These are phyloP conservation scores for Ascochyta pisi DNA, from an alignment of 2,329 filamentous ascomycete species.

Conservation along the genomic window DNA sequence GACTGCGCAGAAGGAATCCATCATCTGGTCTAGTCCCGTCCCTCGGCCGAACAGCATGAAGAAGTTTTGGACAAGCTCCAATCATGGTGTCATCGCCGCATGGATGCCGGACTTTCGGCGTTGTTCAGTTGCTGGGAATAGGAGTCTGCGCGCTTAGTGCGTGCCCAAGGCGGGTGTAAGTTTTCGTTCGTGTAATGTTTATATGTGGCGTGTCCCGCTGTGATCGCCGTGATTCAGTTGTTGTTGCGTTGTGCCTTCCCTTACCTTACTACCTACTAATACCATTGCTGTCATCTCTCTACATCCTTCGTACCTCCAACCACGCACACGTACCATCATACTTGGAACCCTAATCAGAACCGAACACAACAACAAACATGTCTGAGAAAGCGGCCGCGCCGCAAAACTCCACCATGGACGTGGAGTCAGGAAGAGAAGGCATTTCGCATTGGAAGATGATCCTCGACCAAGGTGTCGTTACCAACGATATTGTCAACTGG, in stretches of 20 bases:
- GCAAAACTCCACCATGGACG: constrained; percentile 28
- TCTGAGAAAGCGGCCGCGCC: constrained; percentile 26
- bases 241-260: constrained; percentile 8
- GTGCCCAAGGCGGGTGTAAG: background rate
- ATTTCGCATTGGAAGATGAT: constrained; percentile 49
- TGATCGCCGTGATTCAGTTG: constrained; percentile 7
- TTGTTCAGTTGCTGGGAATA: constrained; percentile 10
- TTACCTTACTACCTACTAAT: constrained; percentile 8
- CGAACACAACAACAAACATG: constrained; percentile 16
- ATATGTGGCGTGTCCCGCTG: constrained; percentile 20
- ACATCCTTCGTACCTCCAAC: constrained; percentile 2
- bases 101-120: constrained; percentile 4
- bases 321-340: constrained; percentile 1
- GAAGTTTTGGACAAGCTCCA: constrained; percentile 12
- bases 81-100: constrained; percentile 15
- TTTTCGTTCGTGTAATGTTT: constrained; percentile 9
- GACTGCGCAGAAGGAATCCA: background rate
- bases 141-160: constrained; percentile 8
- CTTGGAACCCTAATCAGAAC: constrained; percentile 2
- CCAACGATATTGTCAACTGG: constrained; percentile 48
- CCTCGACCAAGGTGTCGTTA: constrained; percentile 47
- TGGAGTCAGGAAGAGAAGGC: constrained; percentile 44
- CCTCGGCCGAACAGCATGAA: constrained; percentile 17
- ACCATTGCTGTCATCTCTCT: background rate
- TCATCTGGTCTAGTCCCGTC: constrained; percentile 1